Evolutionary conservation across 2,329 filamentous ascomycete genomes (phyloP).

Genomic region (Fusarium pininemorale): DNA sequence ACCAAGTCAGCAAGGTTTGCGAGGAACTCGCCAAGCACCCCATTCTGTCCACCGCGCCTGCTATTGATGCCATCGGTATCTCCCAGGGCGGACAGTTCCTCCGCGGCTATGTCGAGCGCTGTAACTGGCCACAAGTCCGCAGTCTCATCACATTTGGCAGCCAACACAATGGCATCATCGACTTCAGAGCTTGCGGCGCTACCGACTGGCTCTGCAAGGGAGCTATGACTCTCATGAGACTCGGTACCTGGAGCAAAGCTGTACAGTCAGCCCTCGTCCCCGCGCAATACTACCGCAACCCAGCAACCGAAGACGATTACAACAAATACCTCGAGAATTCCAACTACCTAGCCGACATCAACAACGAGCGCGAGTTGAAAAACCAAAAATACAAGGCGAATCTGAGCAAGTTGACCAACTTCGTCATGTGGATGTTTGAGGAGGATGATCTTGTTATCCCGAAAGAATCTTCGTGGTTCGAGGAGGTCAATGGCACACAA

Average conservation of each 20-base stretch:
- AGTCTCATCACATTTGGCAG: constrained; percentile 88
- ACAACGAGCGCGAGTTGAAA: constrained; percentile 85
- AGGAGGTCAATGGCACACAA: constrained; percentile 79
- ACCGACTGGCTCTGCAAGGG: constrained; percentile 84
- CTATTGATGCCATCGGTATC: constrained; percentile 91
- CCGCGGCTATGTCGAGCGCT: constrained; percentile 88
- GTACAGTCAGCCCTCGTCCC: constrained; percentile 86
- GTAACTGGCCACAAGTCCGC: constrained; percentile 77
- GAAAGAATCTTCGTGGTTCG: constrained; percentile 91
- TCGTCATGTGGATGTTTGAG: constrained; percentile 90
- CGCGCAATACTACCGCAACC: constrained; percentile 92
- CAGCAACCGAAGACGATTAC: constrained; percentile 53
- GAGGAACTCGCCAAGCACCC: constrained; percentile 77
- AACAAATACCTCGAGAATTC: constrained; percentile 80
- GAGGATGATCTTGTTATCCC: constrained; percentile 88
- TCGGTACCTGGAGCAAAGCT: constrained; percentile 81
- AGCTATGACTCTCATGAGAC: constrained; percentile 79
- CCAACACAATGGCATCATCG: constrained; percentile 90
- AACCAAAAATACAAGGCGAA: constrained; percentile 78
- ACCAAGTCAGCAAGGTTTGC: constrained; percentile 82
- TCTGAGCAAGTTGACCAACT: constrained; percentile 73
- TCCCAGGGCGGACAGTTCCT: constrained; percentile 96
- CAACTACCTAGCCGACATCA: constrained; percentile 94
- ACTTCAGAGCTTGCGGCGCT: constrained; percentile 77
- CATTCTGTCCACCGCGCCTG: constrained; percentile 82